Percentiles rank a stretch among this genome's conserved stretches.
phyloP scores from a whole-genome alignment of 2,329 filamentous ascomycete species.

The Sarocladium strictum region DNA sequence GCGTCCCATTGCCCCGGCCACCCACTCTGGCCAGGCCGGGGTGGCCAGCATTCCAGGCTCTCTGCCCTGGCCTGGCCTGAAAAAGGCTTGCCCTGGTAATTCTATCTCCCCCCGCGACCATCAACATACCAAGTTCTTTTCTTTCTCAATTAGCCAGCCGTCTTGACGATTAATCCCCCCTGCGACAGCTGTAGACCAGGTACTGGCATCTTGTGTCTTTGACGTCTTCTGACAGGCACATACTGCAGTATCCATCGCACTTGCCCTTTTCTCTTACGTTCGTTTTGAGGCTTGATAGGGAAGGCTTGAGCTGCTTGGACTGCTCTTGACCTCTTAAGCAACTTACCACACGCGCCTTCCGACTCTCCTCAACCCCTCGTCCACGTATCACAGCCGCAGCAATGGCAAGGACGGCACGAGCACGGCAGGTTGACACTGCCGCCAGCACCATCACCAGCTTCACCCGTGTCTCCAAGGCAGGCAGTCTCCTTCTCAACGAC shows the following conservation, averaged over 20 bases:
- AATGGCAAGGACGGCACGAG: constrained; percentile 64
- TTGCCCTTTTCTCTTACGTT: not conserved
- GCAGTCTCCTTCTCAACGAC: constrained; percentile 16
- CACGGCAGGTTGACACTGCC: constrained; percentile 8
- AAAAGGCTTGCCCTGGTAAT: not conserved
- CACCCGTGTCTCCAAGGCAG: constrained; percentile 40
- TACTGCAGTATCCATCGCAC: not conserved
- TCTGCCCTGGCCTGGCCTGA: not conserved
- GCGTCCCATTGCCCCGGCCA: constrained; percentile 7
- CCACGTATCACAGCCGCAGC: constrained; percentile 31
- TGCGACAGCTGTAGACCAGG: too few relatives aligned
- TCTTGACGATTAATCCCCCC: not conserved
- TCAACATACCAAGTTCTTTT: constrained; percentile 6
- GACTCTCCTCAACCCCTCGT: not conserved
- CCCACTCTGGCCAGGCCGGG: not conserved
- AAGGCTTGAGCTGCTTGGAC: not conserved
- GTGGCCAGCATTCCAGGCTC: constrained; percentile 3
- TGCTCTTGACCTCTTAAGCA: not conserved
- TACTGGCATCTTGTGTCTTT: not conserved
- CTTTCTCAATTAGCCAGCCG: not conserved
- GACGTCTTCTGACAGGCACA: not conserved
- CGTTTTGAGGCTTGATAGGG: not conserved
- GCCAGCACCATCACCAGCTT: constrained; percentile 35
- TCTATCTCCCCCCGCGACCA: constrained; percentile 4
- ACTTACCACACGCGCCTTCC: not conserved